These are phyloP conservation scores for Cymbidium sinense DNA, from an alignment of 106 monocot species.

Conservation along the genomic window DNA sequence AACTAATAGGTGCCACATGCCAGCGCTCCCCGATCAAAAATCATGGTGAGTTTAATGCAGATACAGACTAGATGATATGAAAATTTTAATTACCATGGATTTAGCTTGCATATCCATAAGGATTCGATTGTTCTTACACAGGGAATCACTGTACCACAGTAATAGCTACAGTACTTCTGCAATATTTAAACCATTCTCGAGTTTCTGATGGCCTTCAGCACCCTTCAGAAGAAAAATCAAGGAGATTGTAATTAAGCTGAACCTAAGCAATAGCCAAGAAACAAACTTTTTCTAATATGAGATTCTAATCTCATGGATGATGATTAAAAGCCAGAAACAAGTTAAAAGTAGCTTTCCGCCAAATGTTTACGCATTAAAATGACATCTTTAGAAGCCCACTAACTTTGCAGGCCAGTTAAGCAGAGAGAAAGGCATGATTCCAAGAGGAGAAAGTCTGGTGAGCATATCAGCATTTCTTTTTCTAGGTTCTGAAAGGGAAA, in stretches of 20 bases:
- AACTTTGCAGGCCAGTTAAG: not conserved
- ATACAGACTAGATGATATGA: too few species aligned
- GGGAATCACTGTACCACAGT: too few species aligned
- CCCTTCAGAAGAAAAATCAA: not conserved
- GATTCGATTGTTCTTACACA: too few species aligned
- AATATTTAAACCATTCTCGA: not conserved
- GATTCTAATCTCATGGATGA: not conserved
- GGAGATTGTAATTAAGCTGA: not conserved
- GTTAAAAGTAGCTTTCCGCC: not conserved
- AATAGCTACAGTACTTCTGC: too few species aligned
- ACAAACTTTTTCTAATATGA: not conserved
- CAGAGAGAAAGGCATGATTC: conserved; percentile 1
- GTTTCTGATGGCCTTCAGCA: not conserved
- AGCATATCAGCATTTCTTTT: not conserved
- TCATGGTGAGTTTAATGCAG: too few species aligned
- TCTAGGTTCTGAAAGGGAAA: not conserved
- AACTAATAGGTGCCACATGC: too few species aligned
- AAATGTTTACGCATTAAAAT: not conserved
- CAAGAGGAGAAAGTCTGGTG: not conserved
- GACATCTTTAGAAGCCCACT: not conserved
- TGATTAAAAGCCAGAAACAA: not conserved
- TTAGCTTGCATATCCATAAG: too few species aligned
- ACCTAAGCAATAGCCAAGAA: not conserved
- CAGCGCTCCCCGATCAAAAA: too few species aligned
- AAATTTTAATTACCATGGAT: too few species aligned